These are phyloP conservation scores for Medicago arabica DNA, from an alignment of 306 rosid species.

Conservation along the genomic window DNA sequence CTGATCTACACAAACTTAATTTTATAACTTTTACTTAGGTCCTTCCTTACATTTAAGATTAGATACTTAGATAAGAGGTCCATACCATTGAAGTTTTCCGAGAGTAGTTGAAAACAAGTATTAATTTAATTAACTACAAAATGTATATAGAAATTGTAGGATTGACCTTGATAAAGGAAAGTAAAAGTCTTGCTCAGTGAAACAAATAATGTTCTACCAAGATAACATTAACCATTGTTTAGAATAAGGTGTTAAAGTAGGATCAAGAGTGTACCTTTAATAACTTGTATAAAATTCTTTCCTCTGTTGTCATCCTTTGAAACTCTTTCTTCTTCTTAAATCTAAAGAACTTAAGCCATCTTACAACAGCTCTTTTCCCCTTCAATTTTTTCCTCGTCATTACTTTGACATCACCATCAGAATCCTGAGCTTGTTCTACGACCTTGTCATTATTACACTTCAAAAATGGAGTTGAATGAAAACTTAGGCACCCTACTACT, in stretches of 20 bases:
- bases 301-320: conserved; percentile 87
- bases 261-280: conserved; percentile 64
- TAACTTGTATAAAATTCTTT: conserved; percentile 69
- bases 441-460: conserved; percentile 47
- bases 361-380: conserved; percentile 90
- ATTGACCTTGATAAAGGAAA: too few species aligned
- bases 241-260: too few species aligned
- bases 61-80: not conserved
- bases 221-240: too few species aligned
- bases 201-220: too few species aligned
- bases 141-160: too few species aligned
- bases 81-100: not conserved
- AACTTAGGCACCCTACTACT: conserved; percentile 41
- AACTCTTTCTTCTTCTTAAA: conserved; percentile 82
- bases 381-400: conserved; percentile 69
- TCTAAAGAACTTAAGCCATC: conserved; percentile 89
- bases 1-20: not conserved
- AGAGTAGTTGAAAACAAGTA: too few species aligned
- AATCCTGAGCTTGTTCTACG: conserved; percentile 44
- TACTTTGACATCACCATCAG: conserved; percentile 42
- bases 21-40: too few species aligned
- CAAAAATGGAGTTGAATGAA: conserved; percentile 56
- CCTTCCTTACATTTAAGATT: too few species aligned
- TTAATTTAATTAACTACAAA: too few species aligned
- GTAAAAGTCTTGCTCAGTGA: too few species aligned